These are phyloP conservation scores for Annona cherimola DNA, from an alignment of 164 flowering plant genomes.

Conservation along the genomic window DNA sequence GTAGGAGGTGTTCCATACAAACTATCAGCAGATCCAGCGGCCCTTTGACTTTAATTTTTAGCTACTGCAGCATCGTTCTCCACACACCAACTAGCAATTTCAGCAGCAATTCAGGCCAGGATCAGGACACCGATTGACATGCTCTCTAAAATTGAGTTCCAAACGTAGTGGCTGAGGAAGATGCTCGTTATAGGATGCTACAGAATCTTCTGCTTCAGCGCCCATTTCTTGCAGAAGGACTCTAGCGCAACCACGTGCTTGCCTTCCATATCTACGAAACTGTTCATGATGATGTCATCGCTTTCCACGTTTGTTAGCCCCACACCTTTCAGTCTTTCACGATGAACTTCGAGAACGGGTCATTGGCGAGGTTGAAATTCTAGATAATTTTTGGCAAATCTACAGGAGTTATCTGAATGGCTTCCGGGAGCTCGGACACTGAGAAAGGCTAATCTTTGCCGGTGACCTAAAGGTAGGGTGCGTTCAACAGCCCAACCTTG, in stretches of 20 bases:
- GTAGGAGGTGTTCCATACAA: no score
- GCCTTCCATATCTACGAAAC: slow-evolving; percentile 28
- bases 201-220: not conserved
- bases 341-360: slow-evolving; percentile 1
- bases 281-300: slow-evolving; percentile 27
- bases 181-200: no score
- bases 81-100: no score
- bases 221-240: slow-evolving; percentile 12
- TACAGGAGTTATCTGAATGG: slow-evolving; percentile 3
- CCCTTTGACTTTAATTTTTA: no score
- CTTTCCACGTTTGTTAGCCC: slow-evolving; percentile 9
- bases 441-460: slow-evolving; percentile 2
- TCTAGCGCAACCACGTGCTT: slow-evolving; percentile 11
- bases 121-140: no score
- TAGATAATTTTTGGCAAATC: slow-evolving; percentile 13
- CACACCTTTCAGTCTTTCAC: slow-evolving; percentile 1
- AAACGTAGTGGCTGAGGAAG: no score
- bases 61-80: no score
- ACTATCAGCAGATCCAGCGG: no score
- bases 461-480: not conserved
- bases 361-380: not conserved
- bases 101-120: no score
- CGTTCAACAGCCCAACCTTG: not conserved
- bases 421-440: slow-evolving; percentile 9
- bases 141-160: no score